Evolutionary conservation across 2,329 filamentous ascomycete genomes (phyloP), one percentile per base, ranked within the genome.

Genomic region (Fusarium nodosum): DNA sequence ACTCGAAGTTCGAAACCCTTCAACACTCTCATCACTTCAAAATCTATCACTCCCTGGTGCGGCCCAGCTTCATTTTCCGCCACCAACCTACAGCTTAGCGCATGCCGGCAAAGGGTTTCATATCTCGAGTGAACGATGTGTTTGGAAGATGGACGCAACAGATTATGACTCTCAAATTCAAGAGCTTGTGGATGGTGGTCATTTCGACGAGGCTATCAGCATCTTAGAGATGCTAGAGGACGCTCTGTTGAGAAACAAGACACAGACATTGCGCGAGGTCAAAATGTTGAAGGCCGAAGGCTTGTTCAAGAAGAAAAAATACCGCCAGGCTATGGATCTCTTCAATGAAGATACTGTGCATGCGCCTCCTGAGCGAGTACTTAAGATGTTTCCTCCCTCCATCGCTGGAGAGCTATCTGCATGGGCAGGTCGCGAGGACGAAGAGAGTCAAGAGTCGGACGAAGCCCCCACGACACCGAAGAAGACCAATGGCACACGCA

Each of bases 31-130:
- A n/a, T 82, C 97, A 18, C 83, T 99, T 20, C 96, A 99, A 80
- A 93, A 89, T 0, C 91, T 99, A 53, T 84, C 89, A 9, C 85
- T 99, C 13, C 92, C 93, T 0, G 93, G 91, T 16, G 95, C 95
- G 2, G 92, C 88, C 33, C 90, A 94, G 66, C 84, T 99, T 60
- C 93, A 98, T 78, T 96, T 98, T 28, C 93, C 94, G 0, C 94
- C 97, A 51, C 94, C 95, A 0, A 97, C 93, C 22, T 91, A 95
- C 68, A 97, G 95, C 75, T 84, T 99, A n/a, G 93, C 95, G 0
- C 96, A 99, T 80, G 94, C 94, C 1, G 96, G 93, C 5, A 99
- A 99, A 78, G 95, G 94, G 0, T 99, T 99, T 74, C 87, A 98
- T 62, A 94, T 98, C 53, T 91, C 91, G 22, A 97, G 95, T 76